Base-by-base conservation (phyloP, 805 yeast genomes). In the Candida hispaniensis region DNA sequence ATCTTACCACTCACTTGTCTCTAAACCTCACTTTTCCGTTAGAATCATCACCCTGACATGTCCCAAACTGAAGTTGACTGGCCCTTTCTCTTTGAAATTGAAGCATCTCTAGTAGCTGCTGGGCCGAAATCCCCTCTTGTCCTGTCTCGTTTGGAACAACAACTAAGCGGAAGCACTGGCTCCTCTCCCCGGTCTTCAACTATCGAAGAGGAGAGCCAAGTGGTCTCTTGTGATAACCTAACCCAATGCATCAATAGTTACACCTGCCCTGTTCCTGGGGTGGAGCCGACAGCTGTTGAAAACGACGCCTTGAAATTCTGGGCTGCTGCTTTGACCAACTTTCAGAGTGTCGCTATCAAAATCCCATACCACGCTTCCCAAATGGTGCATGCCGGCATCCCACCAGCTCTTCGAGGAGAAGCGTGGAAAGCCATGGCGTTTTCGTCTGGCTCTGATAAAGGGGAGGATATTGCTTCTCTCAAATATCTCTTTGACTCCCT, bases 401-500 rank as follows among this genome's bases (percentile, higher is more conserved):
- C 61, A 4, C 53, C 57, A 5, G 47, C 57, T 4, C 41, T 56
- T 13, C 43, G 61, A 11, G 61, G 60, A 11, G 43, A 40, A 18
- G 56, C 46, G n/a, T 56, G 61, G 61, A 49, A 43, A 19, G 38
- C 53, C 20, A 47, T 56, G 56, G 41, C 54, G 12, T 26, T 18
- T 20, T 23, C 36, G 9, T 34, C 38, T 19, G 38, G 38, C 14
- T 25, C 26, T 14, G 38, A 34, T 20, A 20, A 26, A n/a, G 30
- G 30, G 10, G 38, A 34, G 11, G 38, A 34, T 17, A 25, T 34
- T 19, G 30, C 38, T 5, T 34, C 38, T 8, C 47, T 50, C 16
- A 48, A 54, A 14, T 30, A 43, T 19, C 46, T 64, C 9, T 64
- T 57, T 42, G 50, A 51, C 26, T 52, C 63, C 5, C 50, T 65